These are phyloP conservation scores for Eleusine coracana DNA, from an alignment of 176 grass and related monocot genomes.

Conservation along the genomic window DNA sequence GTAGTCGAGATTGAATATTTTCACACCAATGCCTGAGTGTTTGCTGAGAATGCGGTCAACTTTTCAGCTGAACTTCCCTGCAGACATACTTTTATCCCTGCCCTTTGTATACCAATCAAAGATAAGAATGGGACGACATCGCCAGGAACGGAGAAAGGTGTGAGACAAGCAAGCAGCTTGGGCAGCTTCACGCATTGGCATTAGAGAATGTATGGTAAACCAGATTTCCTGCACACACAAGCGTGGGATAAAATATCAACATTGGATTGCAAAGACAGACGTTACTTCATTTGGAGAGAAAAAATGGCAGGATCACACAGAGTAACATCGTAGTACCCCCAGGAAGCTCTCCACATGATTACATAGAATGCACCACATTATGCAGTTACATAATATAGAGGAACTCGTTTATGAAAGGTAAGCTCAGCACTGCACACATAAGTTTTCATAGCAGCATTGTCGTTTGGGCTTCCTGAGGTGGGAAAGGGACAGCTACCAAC, in stretches of 20 bases:
- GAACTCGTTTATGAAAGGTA: too few relatives aligned
- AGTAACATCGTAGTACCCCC: too few relatives aligned
- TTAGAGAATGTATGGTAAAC: slow-evolving; percentile 3
- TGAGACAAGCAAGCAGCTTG: slow-evolving; percentile 5
- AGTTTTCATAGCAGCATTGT: too few relatives aligned
- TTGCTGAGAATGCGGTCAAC: background rate
- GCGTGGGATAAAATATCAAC: background rate
- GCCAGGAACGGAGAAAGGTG: background rate
- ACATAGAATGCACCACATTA: too few relatives aligned
- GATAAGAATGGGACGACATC: background rate
- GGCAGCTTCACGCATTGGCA: slow-evolving; percentile 19
- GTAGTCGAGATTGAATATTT: background rate
- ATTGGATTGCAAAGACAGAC: background rate
- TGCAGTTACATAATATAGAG: too few relatives aligned
- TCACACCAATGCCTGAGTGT: background rate
- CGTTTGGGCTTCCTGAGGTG: too few relatives aligned
- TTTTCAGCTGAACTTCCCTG: background rate
- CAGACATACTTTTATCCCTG: background rate
- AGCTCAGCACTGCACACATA: too few relatives aligned
- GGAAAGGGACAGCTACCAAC: too few relatives aligned
- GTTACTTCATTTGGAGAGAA: too few relatives aligned
- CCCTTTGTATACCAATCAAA: background rate
- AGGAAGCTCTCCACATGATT: too few relatives aligned
- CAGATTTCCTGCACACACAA: background rate
- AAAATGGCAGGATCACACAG: too few relatives aligned